phyloP scores from a whole-genome alignment of 257 asterid species.

The Solanum rostratum region DNA sequence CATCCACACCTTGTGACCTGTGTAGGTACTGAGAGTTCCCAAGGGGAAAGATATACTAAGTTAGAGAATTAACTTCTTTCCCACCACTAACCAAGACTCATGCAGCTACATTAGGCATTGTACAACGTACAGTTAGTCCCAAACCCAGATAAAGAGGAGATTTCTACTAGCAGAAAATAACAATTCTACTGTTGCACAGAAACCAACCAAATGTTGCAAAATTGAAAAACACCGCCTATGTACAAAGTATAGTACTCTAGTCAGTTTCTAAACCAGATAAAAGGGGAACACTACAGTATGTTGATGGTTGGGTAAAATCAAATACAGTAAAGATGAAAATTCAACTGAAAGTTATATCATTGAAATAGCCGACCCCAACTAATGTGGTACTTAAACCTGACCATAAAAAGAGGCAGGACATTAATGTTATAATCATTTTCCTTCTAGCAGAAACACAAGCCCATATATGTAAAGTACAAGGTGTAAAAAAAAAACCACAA shows the following conservation, averaged over 20 bases:
- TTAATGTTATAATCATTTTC: neutral
- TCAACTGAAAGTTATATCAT: no score
- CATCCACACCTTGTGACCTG: neutral
- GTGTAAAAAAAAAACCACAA: neutral
- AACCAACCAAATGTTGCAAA: neutral
- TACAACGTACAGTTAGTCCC: neutral
- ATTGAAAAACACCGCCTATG: neutral
- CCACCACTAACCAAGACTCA: neutral
- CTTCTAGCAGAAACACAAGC: no score
- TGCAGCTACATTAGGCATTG: neutral
- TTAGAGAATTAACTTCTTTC: neutral
- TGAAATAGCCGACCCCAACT: no score
- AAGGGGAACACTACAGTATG: neutral
- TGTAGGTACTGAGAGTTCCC: neutral
- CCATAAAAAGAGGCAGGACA: neutral
- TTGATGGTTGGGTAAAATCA: neutral
- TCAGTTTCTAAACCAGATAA: neutral
- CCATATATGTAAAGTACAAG: no score
- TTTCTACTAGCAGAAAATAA: neutral
- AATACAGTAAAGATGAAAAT: neutral
- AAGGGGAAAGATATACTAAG: neutral
- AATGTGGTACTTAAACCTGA: no score
- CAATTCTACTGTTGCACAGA: neutral
- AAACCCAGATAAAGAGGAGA: neutral
- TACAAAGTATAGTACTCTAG: neutral